Evolutionary conservation across 1,284 basidiomycete species (phyloP).

Genomic region (Ganoderma resinaceum): DNA sequence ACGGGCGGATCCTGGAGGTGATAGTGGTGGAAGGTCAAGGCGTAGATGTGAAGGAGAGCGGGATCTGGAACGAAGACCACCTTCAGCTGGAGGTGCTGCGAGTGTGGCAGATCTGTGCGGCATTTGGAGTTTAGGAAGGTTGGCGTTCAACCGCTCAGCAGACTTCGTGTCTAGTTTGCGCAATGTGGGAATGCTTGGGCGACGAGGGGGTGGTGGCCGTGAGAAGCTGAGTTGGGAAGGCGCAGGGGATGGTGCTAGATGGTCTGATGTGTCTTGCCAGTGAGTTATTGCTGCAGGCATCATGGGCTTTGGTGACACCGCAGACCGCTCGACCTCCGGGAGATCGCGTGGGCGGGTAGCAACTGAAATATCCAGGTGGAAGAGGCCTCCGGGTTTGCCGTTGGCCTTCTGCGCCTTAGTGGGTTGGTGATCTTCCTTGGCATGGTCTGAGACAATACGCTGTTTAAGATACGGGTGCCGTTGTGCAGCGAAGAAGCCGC

Average conservation of each 20-base stretch:
- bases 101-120: constrained; percentile 65
- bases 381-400: constrained; percentile 51
- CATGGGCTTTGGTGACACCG: constrained; percentile 45
- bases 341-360: constrained; percentile 57
- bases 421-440: constrained; percentile 32
- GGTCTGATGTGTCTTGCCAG: constrained; percentile 49
- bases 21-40: constrained; percentile 61
- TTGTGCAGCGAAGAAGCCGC: constrained; percentile 68
- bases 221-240: constrained; percentile 68
- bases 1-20: constrained; percentile 57
- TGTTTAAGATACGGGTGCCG: constrained; percentile 60
- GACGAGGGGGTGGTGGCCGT: constrained; percentile 57
- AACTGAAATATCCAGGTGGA: constrained; percentile 68
- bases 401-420: constrained; percentile 29
- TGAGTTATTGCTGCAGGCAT: constrained; percentile 45
- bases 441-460: constrained; percentile 50
- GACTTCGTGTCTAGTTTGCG: constrained; percentile 65
- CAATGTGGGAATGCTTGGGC: constrained; percentile 69
- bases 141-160: constrained; percentile 54
- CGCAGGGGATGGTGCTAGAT: constrained; percentile 65
- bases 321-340: constrained; percentile 63
- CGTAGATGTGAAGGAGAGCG: constrained; percentile 69
- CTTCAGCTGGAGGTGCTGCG: constrained; percentile 50
- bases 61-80: constrained; percentile 46
- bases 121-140: constrained; percentile 62